A percentile compares a stretch with the other conserved stretches of the same genome.
Evolutionary conservation across 2,329 filamentous ascomycete species (phyloP).

Genomic region (Trichoderma breve): DNA sequence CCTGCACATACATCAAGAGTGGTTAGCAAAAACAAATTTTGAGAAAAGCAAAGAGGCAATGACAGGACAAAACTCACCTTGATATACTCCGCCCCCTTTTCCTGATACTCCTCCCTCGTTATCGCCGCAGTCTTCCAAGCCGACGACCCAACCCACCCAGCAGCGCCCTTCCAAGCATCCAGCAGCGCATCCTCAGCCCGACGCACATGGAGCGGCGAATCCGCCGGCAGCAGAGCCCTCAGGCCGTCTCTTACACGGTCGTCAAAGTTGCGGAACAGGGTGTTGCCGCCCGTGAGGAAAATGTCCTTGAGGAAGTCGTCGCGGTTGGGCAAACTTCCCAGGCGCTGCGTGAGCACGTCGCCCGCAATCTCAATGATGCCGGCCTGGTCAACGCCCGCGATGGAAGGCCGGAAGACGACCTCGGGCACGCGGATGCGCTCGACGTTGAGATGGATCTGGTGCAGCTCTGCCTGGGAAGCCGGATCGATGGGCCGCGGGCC

Average conservation of each 20-base stretch:
- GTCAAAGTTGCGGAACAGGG: slow-evolving; percentile 82
- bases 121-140: slow-evolving; percentile 65
- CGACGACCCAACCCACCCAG: slow-evolving; percentile 69
- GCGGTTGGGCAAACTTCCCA: slow-evolving; percentile 57
- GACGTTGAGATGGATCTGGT: slow-evolving; percentile 93
- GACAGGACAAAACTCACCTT: slow-evolving; percentile 56
- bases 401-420: slow-evolving; percentile 87
- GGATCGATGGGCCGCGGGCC: slow-evolving; percentile 84
- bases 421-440: slow-evolving; percentile 93
- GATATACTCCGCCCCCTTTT: slow-evolving; percentile 92
- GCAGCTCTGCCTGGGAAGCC: slow-evolving; percentile 72
- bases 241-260: slow-evolving; percentile 74
- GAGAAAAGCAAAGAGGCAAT: neutral
- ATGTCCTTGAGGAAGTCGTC: slow-evolving; percentile 77
- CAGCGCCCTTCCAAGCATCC: slow-evolving; percentile 93
- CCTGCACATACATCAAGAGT: slow-evolving; percentile 40
- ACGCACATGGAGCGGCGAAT: slow-evolving; percentile 65
- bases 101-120: slow-evolving; percentile 77
- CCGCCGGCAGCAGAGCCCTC: slow-evolving; percentile 67
- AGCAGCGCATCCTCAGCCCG: slow-evolving; percentile 72
- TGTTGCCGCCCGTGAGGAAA: slow-evolving; percentile 93
- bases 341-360: slow-evolving; percentile 82
- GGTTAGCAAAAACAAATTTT: neutral
- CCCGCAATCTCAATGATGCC: slow-evolving; percentile 89
- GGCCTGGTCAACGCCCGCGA: slow-evolving; percentile 89